Percentiles rank a stretch among this genome's conserved stretches.
phyloP scores from a whole-genome alignment of 2,329 filamentous ascomycete genomes.

The Tetracladium maxilliforme region DNA sequence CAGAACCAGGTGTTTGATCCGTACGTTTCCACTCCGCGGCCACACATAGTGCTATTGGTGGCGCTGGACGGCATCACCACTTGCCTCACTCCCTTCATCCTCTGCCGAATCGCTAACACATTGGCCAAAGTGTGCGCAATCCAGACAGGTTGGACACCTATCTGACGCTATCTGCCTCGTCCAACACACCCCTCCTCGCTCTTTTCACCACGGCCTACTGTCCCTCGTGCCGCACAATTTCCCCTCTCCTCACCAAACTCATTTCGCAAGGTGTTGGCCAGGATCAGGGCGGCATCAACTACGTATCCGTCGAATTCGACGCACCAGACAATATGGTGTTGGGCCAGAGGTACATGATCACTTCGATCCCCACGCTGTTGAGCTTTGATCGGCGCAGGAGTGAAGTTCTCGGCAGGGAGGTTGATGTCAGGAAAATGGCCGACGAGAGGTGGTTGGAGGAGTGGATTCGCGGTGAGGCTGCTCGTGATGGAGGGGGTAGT shows the following conservation, averaged over 20 bases:
- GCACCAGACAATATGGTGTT: constrained; percentile 40
- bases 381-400: constrained; percentile 41
- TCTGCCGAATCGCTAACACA: too few species aligned
- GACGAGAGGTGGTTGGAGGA: constrained; percentile 33
- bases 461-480: constrained; percentile 37
- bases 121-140: constrained; percentile 35
- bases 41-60: too few species aligned
- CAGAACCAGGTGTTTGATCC: too few species aligned
- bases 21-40: too few species aligned
- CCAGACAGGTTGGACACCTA: constrained; percentile 38
- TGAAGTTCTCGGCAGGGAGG: constrained; percentile 29
- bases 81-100: too few species aligned
- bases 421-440: constrained; percentile 30
- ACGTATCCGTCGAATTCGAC: constrained; percentile 39
- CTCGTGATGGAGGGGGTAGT: constrained; percentile 26
- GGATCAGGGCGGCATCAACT: constrained; percentile 38
- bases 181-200: constrained; percentile 39
- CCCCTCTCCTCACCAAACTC: constrained; percentile 31
- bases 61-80: too few species aligned
- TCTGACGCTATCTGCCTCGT: constrained; percentile 36
- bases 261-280: constrained; percentile 31
- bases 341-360: constrained; percentile 42
- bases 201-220: constrained; percentile 47
- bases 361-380: constrained; percentile 38
- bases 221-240: constrained; percentile 32